A percentile compares a stretch with the other conserved stretches of the same genome.
Evolutionary conservation across 164 flowering plant species (phyloP).

Genomic region (Hamamelis virginiana): DNA sequence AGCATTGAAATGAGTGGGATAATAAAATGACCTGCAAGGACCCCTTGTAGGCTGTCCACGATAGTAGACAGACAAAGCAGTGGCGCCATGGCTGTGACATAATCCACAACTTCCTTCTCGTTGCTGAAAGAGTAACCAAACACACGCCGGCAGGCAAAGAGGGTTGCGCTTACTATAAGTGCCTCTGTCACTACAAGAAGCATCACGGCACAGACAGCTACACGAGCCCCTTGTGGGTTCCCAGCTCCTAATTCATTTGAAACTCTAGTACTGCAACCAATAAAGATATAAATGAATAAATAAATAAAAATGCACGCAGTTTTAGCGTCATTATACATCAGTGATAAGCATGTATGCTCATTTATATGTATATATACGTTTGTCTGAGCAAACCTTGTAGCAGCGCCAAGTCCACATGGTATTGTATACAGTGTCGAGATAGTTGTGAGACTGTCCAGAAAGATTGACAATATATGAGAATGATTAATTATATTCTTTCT

Average conservation of each 20-base stretch:
- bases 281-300: neutral
- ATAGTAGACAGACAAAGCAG: conserved; percentile 55
- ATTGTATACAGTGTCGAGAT: conserved; percentile 58
- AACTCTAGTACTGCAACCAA: conserved; percentile 65
- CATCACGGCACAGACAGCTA: conserved; percentile 48
- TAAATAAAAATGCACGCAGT: too few species aligned
- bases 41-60: conserved; percentile 67
- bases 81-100: conserved; percentile 72
- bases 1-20: neutral
- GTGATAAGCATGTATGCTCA: neutral
- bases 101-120: conserved; percentile 72
- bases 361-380: neutral
- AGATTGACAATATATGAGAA: neutral
- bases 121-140: conserved; percentile 76
- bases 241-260: too few species aligned
- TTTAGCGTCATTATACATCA: too few species aligned
- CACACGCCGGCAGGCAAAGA: conserved; percentile 49
- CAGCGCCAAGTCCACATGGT: conserved; percentile 74
- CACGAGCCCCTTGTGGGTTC: conserved; percentile 56
- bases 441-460: conserved; percentile 57
- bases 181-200: conserved; percentile 40
- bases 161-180: conserved; percentile 36
- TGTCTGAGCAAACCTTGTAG: conserved; percentile 58
- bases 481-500: neutral
- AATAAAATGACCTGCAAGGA: conserved; percentile 59